A percentile compares a stretch with the other conserved stretches of the same genome.
These are phyloP conservation scores for Beauveria sp. DNA, from an alignment of 2,329 filamentous ascomycete genomes.

Conservation along the genomic window DNA sequence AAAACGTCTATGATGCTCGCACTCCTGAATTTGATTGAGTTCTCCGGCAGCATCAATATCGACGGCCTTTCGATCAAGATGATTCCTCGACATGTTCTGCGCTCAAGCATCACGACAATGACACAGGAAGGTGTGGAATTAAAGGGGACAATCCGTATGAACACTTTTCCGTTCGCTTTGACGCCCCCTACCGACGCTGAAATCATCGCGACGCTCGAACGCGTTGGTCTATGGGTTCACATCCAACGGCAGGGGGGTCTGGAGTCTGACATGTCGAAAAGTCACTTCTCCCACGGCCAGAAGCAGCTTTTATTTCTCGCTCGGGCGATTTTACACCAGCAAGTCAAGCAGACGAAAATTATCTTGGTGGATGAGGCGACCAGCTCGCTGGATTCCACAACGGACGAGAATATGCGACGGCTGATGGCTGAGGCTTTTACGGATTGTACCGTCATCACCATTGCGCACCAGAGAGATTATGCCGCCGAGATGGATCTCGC, in stretches of 20 bases:
- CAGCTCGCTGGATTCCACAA: conserved; percentile 11
- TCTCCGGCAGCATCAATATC: conserved; percentile 27
- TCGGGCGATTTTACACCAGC: conserved; percentile 13
- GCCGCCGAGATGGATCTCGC: background rate
- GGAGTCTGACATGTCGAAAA: conserved; percentile 2
- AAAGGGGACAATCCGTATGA: conserved; percentile 33
- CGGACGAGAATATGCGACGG: conserved; percentile 11
- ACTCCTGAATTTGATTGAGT: background rate
- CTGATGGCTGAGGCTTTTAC: conserved; percentile 13
- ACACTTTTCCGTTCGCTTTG: conserved; percentile 20
- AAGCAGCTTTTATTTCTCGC: conserved; percentile 17
- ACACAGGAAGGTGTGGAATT: conserved; percentile 40
- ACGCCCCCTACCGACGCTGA: background rate
- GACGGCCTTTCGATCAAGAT: conserved; percentile 32
- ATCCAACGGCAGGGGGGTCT: conserved; percentile 11
- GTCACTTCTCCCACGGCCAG: conserved; percentile 13
- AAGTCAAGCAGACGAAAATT: background rate
- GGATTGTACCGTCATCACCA: conserved; percentile 12
- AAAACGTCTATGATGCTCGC: background rate
- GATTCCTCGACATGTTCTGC: conserved; percentile 31
- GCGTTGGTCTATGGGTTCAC: conserved; percentile 11
- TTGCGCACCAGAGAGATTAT: conserved; percentile 13
- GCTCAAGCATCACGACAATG: conserved; percentile 33
- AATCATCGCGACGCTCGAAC: background rate
- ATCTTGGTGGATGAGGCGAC: background rate